phyloP scores from a whole-genome alignment of 495 filamentous ascomycete genomes.

The Trichoderma orchidacearum region DNA sequence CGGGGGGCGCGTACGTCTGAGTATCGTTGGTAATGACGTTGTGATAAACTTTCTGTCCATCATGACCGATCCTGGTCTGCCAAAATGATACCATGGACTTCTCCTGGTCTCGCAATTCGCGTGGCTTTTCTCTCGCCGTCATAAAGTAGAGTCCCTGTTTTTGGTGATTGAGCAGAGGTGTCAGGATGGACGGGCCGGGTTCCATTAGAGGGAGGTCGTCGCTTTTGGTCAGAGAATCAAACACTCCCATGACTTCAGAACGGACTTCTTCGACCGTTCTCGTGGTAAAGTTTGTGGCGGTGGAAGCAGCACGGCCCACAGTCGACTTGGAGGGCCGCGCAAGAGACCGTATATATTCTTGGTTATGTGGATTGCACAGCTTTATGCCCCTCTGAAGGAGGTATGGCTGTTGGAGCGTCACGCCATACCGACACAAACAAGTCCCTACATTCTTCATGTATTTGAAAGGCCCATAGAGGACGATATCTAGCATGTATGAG shows the following conservation, averaged over 20 bases:
- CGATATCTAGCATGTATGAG: slow-evolving; percentile 48
- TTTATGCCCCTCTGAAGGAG: slow-evolving; percentile 49
- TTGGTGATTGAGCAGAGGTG: slow-evolving; percentile 70
- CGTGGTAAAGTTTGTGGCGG: slow-evolving; percentile 27
- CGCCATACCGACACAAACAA: slow-evolving; percentile 45
- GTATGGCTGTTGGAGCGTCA: slow-evolving; percentile 51
- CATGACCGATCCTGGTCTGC: slow-evolving; percentile 37
- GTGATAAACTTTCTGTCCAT: slow-evolving; percentile 48
- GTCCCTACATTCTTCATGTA: slow-evolving; percentile 47
- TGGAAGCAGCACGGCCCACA: slow-evolving; percentile 10
- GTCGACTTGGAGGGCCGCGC: slow-evolving; percentile 4
- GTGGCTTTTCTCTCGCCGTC: slow-evolving; percentile 58
- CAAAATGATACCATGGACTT: slow-evolving; percentile 60
- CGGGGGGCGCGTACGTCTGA: slow-evolving; percentile 46
- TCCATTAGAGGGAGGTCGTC: slow-evolving; percentile 71
- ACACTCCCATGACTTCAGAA: slow-evolving; percentile 72
- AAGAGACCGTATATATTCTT: slow-evolving; percentile 4
- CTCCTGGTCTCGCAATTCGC: slow-evolving; percentile 15
- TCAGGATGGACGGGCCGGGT: slow-evolving; percentile 43
- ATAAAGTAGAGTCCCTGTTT: slow-evolving; percentile 87
- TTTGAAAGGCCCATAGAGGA: slow-evolving; percentile 67
- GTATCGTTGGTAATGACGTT: slow-evolving; percentile 73
- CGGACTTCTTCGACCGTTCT: slow-evolving; percentile 74
- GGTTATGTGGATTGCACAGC: slow-evolving; percentile 51
- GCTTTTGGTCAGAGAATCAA: slow-evolving; percentile 61